phyloP scores from a whole-genome alignment of 345 rosid genomes.

The Gossypium sturtianum region DNA sequence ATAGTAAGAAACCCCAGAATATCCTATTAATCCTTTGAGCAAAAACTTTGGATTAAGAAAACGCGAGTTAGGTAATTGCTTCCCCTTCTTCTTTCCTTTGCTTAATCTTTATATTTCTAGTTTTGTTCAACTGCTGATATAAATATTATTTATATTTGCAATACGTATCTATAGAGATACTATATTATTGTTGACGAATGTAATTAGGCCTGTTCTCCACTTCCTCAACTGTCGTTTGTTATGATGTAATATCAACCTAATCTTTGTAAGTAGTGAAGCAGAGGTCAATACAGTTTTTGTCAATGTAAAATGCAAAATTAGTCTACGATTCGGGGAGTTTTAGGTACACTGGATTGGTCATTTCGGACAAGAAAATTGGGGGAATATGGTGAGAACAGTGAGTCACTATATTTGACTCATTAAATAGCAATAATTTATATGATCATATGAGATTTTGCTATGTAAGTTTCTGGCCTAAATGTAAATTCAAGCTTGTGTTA shows the following conservation, averaged over 20 bases:
- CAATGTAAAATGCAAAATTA: neutral
- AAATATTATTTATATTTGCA: too few relatives aligned
- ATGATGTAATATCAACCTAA: constrained; percentile 39
- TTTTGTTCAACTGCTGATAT: constrained; percentile 14
- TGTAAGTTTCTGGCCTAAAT: too few relatives aligned
- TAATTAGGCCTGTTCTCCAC: constrained; percentile 19
- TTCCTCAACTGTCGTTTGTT: constrained; percentile 8
- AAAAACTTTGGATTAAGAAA: neutral
- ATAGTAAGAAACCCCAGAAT: neutral
- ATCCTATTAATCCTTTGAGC: neutral
- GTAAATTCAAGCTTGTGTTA: too few relatives aligned
- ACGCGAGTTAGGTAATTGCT: constrained; percentile 11
- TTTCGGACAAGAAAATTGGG: too few relatives aligned
- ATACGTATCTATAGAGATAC: too few relatives aligned
- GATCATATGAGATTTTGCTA: too few relatives aligned
- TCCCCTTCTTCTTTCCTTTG: neutral
- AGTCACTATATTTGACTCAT: too few relatives aligned
- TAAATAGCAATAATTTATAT: too few relatives aligned
- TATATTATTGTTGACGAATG: neutral
- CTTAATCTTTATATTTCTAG: neutral
- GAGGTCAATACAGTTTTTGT: constrained; percentile 10
- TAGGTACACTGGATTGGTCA: too few relatives aligned
- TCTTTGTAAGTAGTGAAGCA: constrained; percentile 20
- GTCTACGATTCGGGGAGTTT: neutral
- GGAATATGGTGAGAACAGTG: too few relatives aligned